Percentiles rank a stretch among this genome's conserved stretches.
Evolutionary conservation across 2,329 filamentous ascomycete species (phyloP).

Genomic region (Nemania sp.): DNA sequence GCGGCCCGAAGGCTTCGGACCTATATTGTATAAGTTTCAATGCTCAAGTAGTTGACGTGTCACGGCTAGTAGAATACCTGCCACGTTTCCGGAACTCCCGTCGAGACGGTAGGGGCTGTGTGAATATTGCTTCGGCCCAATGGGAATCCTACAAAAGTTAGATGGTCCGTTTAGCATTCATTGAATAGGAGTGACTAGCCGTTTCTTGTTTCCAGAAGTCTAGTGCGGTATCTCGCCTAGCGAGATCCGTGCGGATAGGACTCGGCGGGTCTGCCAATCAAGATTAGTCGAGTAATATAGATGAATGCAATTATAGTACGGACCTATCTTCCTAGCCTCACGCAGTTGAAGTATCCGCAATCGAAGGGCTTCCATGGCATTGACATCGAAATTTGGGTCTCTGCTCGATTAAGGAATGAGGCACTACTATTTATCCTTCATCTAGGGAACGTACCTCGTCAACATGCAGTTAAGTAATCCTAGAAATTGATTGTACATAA

Average conservation of each 20-base stretch:
- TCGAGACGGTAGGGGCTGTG: constrained; percentile 53
- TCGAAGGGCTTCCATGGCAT: constrained; percentile 54
- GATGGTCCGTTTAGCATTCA: constrained; percentile 10
- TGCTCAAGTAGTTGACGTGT: constrained; percentile 4
- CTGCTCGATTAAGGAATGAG: constrained; percentile 36
- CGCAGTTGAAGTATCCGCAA: constrained; percentile 55
- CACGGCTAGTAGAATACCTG: constrained; percentile 36
- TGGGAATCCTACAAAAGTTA: constrained; percentile 49
- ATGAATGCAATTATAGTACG: constrained; percentile 29
- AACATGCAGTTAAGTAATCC: constrained; percentile 54
- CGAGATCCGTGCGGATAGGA: constrained; percentile 33
- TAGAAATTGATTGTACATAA: constrained; percentile 60
- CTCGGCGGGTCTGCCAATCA: constrained; percentile 31
- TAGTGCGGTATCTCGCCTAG: constrained; percentile 33
- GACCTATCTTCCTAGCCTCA: constrained; percentile 56
- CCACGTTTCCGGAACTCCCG: constrained; percentile 51
- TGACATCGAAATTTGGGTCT: constrained; percentile 59
- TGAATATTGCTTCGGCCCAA: constrained; percentile 66
- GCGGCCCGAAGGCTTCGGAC: constrained; percentile 34
- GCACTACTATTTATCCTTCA: constrained; percentile 1
- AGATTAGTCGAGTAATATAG: constrained; percentile 33
- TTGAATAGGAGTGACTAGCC: constrained; percentile 24
- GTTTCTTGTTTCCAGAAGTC: constrained; percentile 37
- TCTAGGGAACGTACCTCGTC: constrained; percentile 47
- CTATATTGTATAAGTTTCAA: no score